Evolutionary conservation across 106 monocot species (phyloP).

Genomic region (Vanilla planifolia): DNA sequence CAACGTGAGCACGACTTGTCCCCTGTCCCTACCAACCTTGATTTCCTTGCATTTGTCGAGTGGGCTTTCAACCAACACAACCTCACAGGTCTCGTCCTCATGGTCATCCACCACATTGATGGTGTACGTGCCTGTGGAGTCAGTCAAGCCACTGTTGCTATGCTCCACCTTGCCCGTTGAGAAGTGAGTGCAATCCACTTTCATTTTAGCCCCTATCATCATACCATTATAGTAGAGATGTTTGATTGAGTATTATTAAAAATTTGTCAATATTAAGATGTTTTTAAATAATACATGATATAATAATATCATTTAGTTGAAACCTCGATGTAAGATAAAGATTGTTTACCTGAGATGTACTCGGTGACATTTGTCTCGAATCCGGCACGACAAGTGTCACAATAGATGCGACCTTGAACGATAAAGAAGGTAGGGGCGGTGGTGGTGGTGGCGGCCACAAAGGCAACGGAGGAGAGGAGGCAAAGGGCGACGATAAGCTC

Average conservation of each 20-base stretch:
- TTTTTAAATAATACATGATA: too few relatives aligned
- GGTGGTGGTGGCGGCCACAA: too few relatives aligned
- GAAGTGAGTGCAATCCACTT: too few relatives aligned
- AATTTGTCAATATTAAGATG: too few relatives aligned
- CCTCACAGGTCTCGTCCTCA: constrained; percentile 6
- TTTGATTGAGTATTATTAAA: too few relatives aligned
- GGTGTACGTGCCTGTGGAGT: background rate
- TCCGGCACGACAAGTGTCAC: constrained; percentile 50
- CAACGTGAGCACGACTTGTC: background rate
- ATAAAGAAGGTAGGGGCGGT: constrained; percentile 5
- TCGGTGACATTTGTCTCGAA: constrained; percentile 43
- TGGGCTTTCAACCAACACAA: background rate
- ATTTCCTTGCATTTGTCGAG: constrained; percentile 4
- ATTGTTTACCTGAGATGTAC: too few relatives aligned
- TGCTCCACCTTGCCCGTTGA: too few relatives aligned
- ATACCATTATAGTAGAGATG: too few relatives aligned
- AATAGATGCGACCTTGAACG: constrained; percentile 21
- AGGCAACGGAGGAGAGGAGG: too few relatives aligned
- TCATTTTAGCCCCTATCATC: constrained; percentile 10
- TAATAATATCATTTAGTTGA: too few relatives aligned
- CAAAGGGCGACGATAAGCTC: background rate
- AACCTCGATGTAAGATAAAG: too few relatives aligned
- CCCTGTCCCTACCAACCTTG: background rate
- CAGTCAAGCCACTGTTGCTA: background rate
- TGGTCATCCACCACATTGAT: background rate